Conservation (phyloP, 2,329 filamentous ascomycete genomes). For the Pseudogymnoascus sp. region DNA sequence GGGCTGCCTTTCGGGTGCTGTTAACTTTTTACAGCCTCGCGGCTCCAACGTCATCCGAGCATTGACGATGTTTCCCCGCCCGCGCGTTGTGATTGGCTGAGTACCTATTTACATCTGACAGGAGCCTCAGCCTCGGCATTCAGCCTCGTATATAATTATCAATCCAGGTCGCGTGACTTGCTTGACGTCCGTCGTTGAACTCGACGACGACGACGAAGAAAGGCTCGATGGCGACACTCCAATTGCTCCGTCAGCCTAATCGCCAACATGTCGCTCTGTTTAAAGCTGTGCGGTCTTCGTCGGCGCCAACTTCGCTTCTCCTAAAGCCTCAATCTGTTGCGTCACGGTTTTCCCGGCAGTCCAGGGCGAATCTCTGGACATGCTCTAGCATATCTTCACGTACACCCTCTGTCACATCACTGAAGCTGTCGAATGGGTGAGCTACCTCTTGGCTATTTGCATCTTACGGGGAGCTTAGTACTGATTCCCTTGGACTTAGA, state of each 20-base stretch:
- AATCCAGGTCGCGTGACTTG: conserved; percentile 5
- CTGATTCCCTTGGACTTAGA: neutral
- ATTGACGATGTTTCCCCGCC: neutral
- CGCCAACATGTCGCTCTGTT: neutral
- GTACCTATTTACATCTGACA: neutral
- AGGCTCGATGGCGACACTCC: conserved; percentile 3
- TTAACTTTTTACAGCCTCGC: conserved; percentile 7
- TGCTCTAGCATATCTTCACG: neutral
- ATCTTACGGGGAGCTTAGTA: neutral
- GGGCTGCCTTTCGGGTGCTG: neutral
- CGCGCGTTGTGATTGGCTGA: neutral
- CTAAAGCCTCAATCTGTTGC: neutral
- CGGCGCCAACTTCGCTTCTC: conserved; percentile 1
- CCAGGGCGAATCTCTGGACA: conserved; percentile 3
- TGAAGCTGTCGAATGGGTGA: neutral
- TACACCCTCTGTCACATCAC: neutral
- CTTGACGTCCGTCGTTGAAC: neutral
- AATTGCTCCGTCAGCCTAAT: conserved; percentile 7
- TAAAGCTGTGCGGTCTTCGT: neutral
- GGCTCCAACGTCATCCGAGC: neutral
- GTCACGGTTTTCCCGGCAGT: neutral
- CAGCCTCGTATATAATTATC: conserved; percentile 7
- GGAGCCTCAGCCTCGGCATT: neutral
- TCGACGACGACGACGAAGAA: conserved; percentile 6
- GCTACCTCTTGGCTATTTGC: neutral